Conservation (phyloP, 1,284 basidiomycete species). For the Ceratobasidium sp. region DNA sequence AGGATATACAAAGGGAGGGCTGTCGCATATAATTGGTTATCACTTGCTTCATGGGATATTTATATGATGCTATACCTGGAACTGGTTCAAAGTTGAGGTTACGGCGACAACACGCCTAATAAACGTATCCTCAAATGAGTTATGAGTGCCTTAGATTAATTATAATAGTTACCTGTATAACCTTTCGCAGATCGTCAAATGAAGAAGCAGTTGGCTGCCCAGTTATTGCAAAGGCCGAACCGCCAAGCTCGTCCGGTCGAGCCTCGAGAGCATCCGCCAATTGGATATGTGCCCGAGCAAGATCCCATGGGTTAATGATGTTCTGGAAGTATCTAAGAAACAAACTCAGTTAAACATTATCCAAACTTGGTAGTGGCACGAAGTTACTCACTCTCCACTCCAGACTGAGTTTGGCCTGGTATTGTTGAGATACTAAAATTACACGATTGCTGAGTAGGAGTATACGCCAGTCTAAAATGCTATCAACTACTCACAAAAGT, state of each 20-base stretch:
- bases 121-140: background rate
- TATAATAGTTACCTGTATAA: conserved; percentile 1
- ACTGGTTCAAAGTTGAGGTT: background rate
- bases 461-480: background rate
- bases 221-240: conserved; percentile 2
- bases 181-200: conserved; percentile 1
- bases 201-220: conserved; percentile 6
- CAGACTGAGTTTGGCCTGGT: background rate
- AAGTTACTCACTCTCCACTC: conserved; percentile 10
- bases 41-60: background rate
- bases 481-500: background rate
- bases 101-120: conserved; percentile 5
- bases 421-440: conserved; percentile 11
- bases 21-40: background rate
- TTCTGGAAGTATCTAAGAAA: conserved; percentile 12
- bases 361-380: background rate
- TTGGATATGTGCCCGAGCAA: conserved; percentile 23
- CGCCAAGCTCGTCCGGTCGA: conserved; percentile 7
- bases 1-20: conserved; percentile 4
- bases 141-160: background rate
- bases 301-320: conserved; percentile 22
- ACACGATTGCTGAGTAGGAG: background rate
- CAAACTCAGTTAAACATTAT: background rate
- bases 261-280: conserved; percentile 7
- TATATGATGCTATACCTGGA: conserved; percentile 12